Conservation (phyloP, 148 eudicot genomes). For the Suaeda aralocaspica region DNA sequence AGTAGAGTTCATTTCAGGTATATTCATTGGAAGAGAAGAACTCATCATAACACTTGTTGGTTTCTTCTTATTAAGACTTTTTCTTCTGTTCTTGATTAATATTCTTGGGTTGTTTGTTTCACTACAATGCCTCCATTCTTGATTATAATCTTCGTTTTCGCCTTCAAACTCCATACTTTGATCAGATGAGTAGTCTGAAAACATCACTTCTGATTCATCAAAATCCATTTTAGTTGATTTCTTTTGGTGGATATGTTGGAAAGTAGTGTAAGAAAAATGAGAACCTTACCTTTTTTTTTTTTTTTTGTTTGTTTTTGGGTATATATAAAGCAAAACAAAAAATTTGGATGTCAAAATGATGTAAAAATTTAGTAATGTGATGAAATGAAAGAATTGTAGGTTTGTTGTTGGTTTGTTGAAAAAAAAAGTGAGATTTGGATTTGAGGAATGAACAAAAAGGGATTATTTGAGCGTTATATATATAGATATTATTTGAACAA, state of each 20-base stretch:
- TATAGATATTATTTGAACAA: slow-evolving; percentile 12
- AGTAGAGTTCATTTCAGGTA: not conserved
- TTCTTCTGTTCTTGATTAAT: slow-evolving; percentile 5
- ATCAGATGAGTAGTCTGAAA: slow-evolving; percentile 20
- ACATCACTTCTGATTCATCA: slow-evolving; percentile 42
- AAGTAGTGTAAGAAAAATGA: too few species aligned
- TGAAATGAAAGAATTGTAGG: not conserved
- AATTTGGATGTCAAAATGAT: too few species aligned
- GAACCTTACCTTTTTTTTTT: too few species aligned
- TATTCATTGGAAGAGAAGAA: slow-evolving; percentile 16
- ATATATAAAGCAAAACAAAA: too few species aligned
- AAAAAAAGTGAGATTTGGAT: not conserved
- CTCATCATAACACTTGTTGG: not conserved
- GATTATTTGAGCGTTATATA: not conserved
- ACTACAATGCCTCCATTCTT: not conserved
- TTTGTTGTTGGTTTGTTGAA: not conserved
- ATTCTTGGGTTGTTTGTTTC: not conserved
- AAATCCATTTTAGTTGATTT: slow-evolving; percentile 23
- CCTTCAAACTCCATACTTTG: slow-evolving; percentile 11
- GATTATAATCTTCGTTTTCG: not conserved
- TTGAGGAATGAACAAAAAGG: too few species aligned
- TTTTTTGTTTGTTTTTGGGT: too few species aligned
- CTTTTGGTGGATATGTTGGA: too few species aligned
- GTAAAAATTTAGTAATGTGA: too few species aligned
- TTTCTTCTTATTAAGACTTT: slow-evolving; percentile 7